A percentile compares a stretch with the other conserved stretches of the same genome.
Conservation (phyloP, 208 protist species). For the Trichomonas gallinae region DNA sequence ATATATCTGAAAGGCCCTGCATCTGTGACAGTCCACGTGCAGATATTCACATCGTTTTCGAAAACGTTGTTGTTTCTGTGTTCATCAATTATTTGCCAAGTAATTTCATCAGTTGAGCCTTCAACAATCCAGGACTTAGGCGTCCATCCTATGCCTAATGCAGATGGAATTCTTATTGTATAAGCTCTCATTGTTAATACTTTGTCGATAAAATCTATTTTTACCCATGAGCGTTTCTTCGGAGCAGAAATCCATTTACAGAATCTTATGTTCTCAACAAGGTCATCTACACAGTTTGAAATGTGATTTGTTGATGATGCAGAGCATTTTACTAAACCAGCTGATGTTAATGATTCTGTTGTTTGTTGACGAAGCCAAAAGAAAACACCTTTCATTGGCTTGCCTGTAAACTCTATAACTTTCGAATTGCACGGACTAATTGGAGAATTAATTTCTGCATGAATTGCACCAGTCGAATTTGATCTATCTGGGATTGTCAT, state of each 20-base stretch:
- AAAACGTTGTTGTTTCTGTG: not conserved
- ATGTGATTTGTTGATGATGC: not conserved
- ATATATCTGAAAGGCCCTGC: not conserved
- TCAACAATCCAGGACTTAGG: not conserved
- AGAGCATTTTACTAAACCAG: not conserved
- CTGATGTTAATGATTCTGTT: not conserved
- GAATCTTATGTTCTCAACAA: not conserved
- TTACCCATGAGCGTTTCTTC: not conserved
- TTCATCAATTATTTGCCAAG: not conserved
- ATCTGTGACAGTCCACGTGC: not conserved
- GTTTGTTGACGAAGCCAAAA: not conserved
- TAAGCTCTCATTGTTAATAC: not conserved
- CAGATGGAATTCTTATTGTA: not conserved
- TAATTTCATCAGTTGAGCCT: not conserved
- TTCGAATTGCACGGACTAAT: not conserved
- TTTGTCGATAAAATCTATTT: not conserved
- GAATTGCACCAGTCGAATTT: not conserved
- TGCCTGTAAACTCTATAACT: not conserved
- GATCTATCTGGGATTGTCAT: not conserved
- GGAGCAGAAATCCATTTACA: not conserved
- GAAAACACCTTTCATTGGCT: not conserved
- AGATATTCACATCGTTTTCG: not conserved
- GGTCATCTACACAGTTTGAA: not conserved
- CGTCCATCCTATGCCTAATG: not conserved
- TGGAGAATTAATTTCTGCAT: not conserved